phyloP scores from a whole-genome alignment of 257 asterid species.

The Solanum dulcamara region DNA sequence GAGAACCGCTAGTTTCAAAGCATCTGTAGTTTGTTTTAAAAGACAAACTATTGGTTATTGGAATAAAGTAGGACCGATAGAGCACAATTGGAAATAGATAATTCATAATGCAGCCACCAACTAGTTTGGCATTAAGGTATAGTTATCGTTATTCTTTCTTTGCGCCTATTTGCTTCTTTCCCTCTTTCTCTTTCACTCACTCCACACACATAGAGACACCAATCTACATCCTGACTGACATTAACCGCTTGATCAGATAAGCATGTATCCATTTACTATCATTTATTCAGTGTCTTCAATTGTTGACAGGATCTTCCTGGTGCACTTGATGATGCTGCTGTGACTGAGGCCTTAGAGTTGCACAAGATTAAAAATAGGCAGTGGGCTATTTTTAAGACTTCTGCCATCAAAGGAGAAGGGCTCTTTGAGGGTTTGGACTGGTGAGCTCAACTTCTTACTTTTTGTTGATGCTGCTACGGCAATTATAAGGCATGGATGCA shows the following conservation, averaged over 20 bases:
- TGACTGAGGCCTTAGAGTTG: conserved; percentile 81
- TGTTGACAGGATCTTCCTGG: conserved; percentile 84
- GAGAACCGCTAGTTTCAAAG: neutral
- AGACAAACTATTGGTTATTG: neutral
- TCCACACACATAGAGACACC: neutral
- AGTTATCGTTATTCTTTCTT: neutral
- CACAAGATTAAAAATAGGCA: conserved; percentile 89
- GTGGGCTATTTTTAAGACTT: conserved; percentile 90
- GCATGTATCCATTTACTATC: neutral
- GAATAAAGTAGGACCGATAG: neutral
- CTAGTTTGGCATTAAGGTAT: neutral
- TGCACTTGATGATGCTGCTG: conserved; percentile 92
- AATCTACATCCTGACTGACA: neutral
- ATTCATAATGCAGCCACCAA: neutral
- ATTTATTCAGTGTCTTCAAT: neutral
- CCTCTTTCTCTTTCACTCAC: neutral
- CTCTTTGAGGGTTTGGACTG: conserved; percentile 91
- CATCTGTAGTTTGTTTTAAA: neutral
- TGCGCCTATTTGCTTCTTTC: neutral
- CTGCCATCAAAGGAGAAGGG: conserved; percentile 96
- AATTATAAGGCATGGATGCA: neutral
- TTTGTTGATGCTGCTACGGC: neutral
- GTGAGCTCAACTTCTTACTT: conserved; percentile 13
- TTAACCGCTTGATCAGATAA: neutral
- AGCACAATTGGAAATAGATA: neutral